Base-by-base conservation (phyloP, 2,329 filamentous ascomycete genomes). In the Penicillium sp. region DNA sequence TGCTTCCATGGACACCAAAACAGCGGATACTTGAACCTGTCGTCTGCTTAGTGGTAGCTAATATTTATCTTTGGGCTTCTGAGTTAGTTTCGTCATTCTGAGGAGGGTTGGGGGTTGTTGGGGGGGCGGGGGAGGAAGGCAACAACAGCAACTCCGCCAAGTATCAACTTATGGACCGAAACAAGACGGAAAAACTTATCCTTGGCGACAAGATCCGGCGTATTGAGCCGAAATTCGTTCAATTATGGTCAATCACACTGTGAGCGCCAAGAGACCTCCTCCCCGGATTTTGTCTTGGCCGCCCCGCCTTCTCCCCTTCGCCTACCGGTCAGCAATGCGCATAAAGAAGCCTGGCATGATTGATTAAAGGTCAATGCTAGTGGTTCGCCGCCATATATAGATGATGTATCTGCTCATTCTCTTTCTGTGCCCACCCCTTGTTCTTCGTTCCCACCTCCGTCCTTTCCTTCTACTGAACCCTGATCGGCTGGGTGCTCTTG, bases 241-340 rank as follows among this genome's bases (percentile, higher is more conserved):
- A 23, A 54, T 26, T n/a, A 7, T 49, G 51, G 30, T 61, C 58
- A 56, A 56, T 61, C 35, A 29, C 35, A 29, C 45, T 35, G 47
- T 11, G 21, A 45, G 58, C 29, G 46, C 30, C 29, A 48, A 35
- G 19, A 38, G 35, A 21, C 29, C 35, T 55, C 56, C 50, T 38
- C 58, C 58, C 58, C 50, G 58, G 58, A 60, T 60, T 60, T 31
- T 21, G 21, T 53, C 50, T 56, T 7, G 54, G 47, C 47, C 30
- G 50, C 57, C 57, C 58, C 58, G 58, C 57, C 38, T 38, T 58
- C 35, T 41, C 35, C 46, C 49, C 23, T 47, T 49, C 21, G 30
- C 45, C 54, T 19, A 31, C 23, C 47, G 19, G 38, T 47, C 57
- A 49, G 57, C 38, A 41, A 41, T 41, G 9, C 11, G 15, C 35